phyloP scores from a whole-genome alignment of 805 yeast genomes.

The Suhomyces sp. region DNA sequence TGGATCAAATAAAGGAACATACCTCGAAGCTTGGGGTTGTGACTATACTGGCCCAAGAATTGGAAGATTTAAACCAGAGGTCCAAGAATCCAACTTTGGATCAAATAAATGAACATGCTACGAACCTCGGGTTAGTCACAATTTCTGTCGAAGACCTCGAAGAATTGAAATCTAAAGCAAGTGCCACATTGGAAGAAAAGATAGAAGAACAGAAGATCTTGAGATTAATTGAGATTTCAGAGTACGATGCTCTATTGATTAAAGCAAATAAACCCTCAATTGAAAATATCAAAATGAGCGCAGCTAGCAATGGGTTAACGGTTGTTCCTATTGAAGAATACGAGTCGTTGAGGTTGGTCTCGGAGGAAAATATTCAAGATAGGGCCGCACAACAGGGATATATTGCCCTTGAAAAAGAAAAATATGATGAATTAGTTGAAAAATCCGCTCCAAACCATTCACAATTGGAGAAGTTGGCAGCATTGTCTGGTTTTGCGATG shows the following conservation, averaged over 20 bases:
- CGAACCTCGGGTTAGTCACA: constrained; percentile 3
- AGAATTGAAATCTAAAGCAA: constrained; percentile 10
- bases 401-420: constrained; percentile 2
- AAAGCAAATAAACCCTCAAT: constrained; percentile 18
- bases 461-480: constrained; percentile 9
- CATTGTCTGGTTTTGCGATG: constrained; percentile 10
- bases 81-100: constrained; percentile 5
- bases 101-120: constrained; percentile 7
- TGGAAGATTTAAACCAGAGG: constrained; percentile 4
- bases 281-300: constrained; percentile 21
- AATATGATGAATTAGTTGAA: constrained; percentile 5
- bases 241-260: constrained; percentile 19
- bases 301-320: constrained; percentile 27
- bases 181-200: constrained; percentile 16
- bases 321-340: constrained; percentile 26
- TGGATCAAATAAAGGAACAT: constrained; percentile 10
- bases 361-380: constrained; percentile 1
- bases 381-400: constrained; percentile 7
- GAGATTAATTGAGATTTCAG: constrained; percentile 21
- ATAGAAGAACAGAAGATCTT: constrained; percentile 16
- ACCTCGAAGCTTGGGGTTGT: no score
- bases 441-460: constrained; percentile 14
- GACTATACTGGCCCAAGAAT: constrained; percentile 13
- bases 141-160: constrained; percentile 7
- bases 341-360: not conserved